Conservation (phyloP, 1,284 basidiomycete genomes). For the Pholiota adiposa region DNA sequence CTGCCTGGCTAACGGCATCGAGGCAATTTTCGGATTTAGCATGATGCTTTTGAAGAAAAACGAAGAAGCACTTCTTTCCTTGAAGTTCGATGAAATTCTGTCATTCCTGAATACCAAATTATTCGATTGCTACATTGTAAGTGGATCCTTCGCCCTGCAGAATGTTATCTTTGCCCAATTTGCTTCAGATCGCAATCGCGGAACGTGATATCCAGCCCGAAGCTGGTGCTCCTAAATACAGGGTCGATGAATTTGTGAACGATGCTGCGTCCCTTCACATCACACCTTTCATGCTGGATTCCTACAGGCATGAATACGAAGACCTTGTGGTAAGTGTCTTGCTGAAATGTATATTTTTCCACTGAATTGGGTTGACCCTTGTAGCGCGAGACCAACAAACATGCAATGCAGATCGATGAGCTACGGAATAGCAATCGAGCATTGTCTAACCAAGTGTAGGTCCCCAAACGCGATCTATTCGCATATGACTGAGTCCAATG, state of each 20-base stretch:
- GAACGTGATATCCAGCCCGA: constrained; percentile 35
- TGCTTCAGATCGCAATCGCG: constrained; percentile 13
- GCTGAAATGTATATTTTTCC: background rate
- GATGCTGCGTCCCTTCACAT: constrained; percentile 85
- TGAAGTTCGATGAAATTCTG: constrained; percentile 91
- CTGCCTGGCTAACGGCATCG: constrained; percentile 95
- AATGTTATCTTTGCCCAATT: background rate
- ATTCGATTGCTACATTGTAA: constrained; percentile 82
- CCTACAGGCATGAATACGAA: constrained; percentile 87
- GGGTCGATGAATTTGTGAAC: constrained; percentile 81
- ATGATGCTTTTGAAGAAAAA: constrained; percentile 88
- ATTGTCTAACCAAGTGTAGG: constrained; percentile 82
- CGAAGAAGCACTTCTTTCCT: constrained; percentile 74
- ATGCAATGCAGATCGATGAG: constrained; percentile 80
- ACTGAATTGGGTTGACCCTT: constrained; percentile 23
- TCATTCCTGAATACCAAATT: constrained; percentile 79
- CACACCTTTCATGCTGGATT: constrained; percentile 91
- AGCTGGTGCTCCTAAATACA: constrained; percentile 48
- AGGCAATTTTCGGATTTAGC: constrained; percentile 96
- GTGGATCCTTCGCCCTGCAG: constrained; percentile 12
- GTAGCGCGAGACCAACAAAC: constrained; percentile 70
- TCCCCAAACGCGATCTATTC: constrained; percentile 16
- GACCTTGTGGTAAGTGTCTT: constrained; percentile 52
- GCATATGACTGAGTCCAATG: background rate
- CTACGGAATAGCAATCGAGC: constrained; percentile 79